Percentiles rank a stretch among this genome's conserved stretches.
Conservation (phyloP, 352 stramenopile genomes). For the Phytophthora macrochlamydospora region DNA sequence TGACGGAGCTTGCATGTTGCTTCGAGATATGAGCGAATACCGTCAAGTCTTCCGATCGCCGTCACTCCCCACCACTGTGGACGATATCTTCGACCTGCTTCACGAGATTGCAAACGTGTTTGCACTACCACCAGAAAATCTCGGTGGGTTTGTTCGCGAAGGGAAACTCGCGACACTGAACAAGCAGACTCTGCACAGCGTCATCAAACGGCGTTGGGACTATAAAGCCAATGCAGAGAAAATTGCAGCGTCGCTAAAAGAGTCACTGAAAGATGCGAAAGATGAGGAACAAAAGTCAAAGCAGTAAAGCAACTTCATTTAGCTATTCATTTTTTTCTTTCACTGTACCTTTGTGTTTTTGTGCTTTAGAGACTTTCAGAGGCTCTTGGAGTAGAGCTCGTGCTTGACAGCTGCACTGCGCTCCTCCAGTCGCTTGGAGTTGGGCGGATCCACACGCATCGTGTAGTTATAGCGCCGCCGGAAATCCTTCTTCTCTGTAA, state of each 20-base stretch:
- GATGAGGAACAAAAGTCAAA: neutral
- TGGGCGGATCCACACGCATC: slow-evolving; percentile 86
- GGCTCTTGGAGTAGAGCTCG: slow-evolving; percentile 87
- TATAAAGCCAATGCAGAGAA: slow-evolving; percentile 86
- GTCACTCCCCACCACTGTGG: slow-evolving; percentile 36
- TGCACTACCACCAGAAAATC: slow-evolving; percentile 73
- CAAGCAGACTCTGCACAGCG: slow-evolving; percentile 60
- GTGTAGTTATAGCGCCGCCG: slow-evolving; percentile 90
- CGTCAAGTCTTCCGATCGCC: slow-evolving; percentile 63
- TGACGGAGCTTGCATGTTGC: slow-evolving; percentile 80
- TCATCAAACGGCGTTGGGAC: slow-evolving; percentile 82
- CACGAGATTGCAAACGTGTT: slow-evolving; percentile 86
- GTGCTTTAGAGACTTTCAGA: slow-evolving; percentile 31
- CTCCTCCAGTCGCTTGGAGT: slow-evolving; percentile 86
- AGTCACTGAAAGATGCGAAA: slow-evolving; percentile 15
- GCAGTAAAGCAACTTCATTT: neutral
- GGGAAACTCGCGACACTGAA: slow-evolving; percentile 69
- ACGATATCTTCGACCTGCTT: slow-evolving; percentile 78
- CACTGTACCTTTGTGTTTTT: neutral
- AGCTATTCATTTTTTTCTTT: neutral
- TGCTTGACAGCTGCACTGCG: slow-evolving; percentile 79
- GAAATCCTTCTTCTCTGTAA: slow-evolving; percentile 92
- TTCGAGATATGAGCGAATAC: slow-evolving; percentile 80
- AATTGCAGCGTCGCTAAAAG: slow-evolving; percentile 52
- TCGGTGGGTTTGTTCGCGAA: slow-evolving; percentile 80